Base-by-base conservation (phyloP, 2,329 filamentous ascomycete genomes). In the Lecanoromycetidae sp. region DNA sequence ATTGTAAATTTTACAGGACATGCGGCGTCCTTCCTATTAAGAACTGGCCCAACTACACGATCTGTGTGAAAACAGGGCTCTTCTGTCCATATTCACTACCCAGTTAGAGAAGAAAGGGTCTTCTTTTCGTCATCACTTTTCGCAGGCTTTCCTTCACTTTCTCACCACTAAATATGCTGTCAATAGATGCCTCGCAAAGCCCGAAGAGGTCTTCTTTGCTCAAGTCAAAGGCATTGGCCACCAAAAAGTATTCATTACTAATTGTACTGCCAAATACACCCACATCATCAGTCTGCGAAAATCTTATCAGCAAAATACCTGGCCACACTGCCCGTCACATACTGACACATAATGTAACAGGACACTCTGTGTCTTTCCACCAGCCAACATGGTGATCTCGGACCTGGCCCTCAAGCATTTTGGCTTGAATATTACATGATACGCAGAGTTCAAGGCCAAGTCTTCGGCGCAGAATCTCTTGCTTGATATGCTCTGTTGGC, bases 391-490 rank as follows among this genome's bases (percentile, higher is more conserved):
- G 85, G 62, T 91, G 85, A 40, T 78, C 78, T 48, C 72, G 57
- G 56, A 73, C 75, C 1, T 77, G 75, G 0, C 82, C 81, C 1
- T 69, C 65, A 42, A 82, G 79, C 77, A 91, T 79, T 54, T 77
- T 79, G 1, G 82, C 82, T 54, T 81, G 76, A 1, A 91, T 83
- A 57, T 91, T 91, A 62, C 85, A 90, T 54, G 80, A 86, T 51
- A 91, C 65, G 52, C 85, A 91, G 30, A 91, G 60, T 63, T 91
- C 85, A 10, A 91, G 62, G 2, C 81, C 83, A 23, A 88, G 59
- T 1, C 69, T 69, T 10, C 69, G 66, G 37, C 60, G 56, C 9
- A 65, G 61, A 49, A 81, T 84, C 55, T 76, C 70, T 36, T 63
- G 58, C 58, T 74, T 79, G n/a, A 80, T 65, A 22, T 65, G 63